Conservation (phyloP, 495 filamentous ascomycete genomes). For the Aspergillus steynii region DNA sequence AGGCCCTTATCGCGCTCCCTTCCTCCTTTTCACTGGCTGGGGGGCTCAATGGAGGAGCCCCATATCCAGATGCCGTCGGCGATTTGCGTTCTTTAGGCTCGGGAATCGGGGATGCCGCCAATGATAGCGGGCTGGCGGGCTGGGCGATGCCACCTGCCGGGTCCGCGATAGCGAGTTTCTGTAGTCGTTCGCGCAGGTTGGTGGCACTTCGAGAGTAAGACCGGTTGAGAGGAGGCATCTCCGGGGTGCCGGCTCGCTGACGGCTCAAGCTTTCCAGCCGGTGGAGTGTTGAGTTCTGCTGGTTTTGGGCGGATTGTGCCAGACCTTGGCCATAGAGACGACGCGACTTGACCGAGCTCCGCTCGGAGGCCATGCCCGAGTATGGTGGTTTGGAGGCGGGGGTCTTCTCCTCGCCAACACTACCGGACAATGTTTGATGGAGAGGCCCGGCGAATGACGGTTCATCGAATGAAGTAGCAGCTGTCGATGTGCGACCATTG, state of each 20-base stretch:
- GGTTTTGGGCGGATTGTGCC: slow-evolving; percentile 76
- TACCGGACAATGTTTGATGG: slow-evolving; percentile 14
- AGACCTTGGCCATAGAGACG: slow-evolving; percentile 85
- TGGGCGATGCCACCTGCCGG: slow-evolving; percentile 33
- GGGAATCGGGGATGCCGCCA: slow-evolving; percentile 37
- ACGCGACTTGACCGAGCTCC: slow-evolving; percentile 62
- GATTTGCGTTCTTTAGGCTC: slow-evolving; percentile 25
- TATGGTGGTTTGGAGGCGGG: slow-evolving; percentile 26
- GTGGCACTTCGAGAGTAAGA: slow-evolving; percentile 54
- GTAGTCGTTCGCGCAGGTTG: slow-evolving; percentile 57
- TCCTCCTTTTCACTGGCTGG: slow-evolving; percentile 71
- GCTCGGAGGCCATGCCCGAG: slow-evolving; percentile 43
- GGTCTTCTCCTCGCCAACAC: slow-evolving; percentile 6
- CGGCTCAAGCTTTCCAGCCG: slow-evolving; percentile 74
- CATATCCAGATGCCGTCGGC: slow-evolving; percentile 38
- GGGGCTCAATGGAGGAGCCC: slow-evolving; percentile 69
- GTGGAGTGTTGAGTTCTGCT: slow-evolving; percentile 73
- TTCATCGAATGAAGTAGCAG: slow-evolving; percentile 89
- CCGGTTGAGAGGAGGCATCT: slow-evolving; percentile 38
- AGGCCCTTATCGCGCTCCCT: slow-evolving; percentile 48
- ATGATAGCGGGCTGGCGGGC: slow-evolving; percentile 54
- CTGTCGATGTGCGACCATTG: slow-evolving; percentile 75
- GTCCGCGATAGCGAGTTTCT: slow-evolving; percentile 48
- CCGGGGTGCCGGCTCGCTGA: slow-evolving; percentile 42
- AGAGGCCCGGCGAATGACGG: slow-evolving; percentile 56